Evolutionary conservation across 1,139 yeast genomes (phyloP).

Genomic region (Sugiyamaella sp.): DNA sequence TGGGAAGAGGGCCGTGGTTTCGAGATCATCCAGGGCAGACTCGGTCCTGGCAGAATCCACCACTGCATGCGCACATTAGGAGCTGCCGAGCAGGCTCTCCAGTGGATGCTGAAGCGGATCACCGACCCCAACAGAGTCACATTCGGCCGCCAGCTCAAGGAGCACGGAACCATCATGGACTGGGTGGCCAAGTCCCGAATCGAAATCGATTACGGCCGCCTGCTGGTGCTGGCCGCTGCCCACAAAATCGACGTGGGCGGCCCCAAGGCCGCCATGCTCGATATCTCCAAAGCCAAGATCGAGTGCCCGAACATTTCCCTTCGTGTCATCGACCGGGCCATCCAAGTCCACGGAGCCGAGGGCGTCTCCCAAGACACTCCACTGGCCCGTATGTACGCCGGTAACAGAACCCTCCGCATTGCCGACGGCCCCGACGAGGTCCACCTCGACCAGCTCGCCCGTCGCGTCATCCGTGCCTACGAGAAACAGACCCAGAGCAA

Average conservation of each 20-base stretch:
- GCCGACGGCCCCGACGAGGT: constrained; percentile 83
- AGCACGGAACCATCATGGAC: constrained; percentile 56
- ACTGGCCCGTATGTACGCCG: constrained; percentile 59
- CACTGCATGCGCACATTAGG: constrained; percentile 76
- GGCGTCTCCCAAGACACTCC: constrained; percentile 68
- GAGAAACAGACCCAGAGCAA: constrained; percentile 11
- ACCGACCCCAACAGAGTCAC: constrained; percentile 52
- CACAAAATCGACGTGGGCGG: constrained; percentile 60
- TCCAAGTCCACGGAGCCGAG: constrained; percentile 71
- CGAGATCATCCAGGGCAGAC: constrained; percentile 67
- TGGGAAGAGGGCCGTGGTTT: constrained; percentile 61
- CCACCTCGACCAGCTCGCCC: constrained; percentile 63
- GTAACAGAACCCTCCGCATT: constrained; percentile 61
- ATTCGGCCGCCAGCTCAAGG: constrained; percentile 58
- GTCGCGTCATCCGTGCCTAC: constrained; percentile 43
- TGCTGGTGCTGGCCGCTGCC: constrained; percentile 67
- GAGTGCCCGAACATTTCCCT: constrained; percentile 63
- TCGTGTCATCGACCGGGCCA: constrained; percentile 63
- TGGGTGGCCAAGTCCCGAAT: constrained; percentile 61
- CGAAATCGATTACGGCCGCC: constrained; percentile 58
- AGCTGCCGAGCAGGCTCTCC: constrained; percentile 63
- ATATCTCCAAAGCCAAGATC: constrained; percentile 71
- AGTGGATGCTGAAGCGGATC: constrained; percentile 58
- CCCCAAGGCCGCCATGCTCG: constrained; percentile 59
- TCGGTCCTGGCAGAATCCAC: constrained; percentile 75